A percentile compares a stretch with the other conserved stretches of the same genome.
phyloP scores from a whole-genome alignment of 2,329 filamentous ascomycete species.

The Fusarium palustre region DNA sequence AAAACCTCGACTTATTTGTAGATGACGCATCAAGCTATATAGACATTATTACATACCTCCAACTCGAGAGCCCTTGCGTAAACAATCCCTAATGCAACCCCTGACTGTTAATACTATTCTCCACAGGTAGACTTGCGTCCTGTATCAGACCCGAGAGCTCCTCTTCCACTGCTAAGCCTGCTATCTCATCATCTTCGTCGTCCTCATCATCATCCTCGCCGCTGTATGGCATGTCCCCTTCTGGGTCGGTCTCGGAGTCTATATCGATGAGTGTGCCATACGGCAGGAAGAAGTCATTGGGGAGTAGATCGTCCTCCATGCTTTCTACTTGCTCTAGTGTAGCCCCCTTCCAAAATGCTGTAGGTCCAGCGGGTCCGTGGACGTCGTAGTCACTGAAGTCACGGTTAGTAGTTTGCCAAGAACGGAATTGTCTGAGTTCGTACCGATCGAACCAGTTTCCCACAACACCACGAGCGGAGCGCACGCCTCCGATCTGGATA shows the following conservation, averaged over 20 bases:
- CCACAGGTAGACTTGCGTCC: slow-evolving; percentile 37
- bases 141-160: slow-evolving; percentile 38
- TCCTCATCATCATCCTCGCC: slow-evolving; percentile 36
- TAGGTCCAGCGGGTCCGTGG: slow-evolving; percentile 78
- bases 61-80: background rate
- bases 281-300: slow-evolving; percentile 49
- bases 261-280: slow-evolving; percentile 41
- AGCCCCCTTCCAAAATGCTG: slow-evolving; percentile 80
- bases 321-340: slow-evolving; percentile 55
- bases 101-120: slow-evolving; percentile 14
- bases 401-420: background rate
- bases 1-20: background rate
- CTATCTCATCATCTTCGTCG: slow-evolving; percentile 32
- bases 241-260: slow-evolving; percentile 37
- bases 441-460: slow-evolving; percentile 84
- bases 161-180: slow-evolving; percentile 18
- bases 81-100: background rate
- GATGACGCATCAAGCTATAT: too few relatives aligned
- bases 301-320: slow-evolving; percentile 49
- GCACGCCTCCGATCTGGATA: slow-evolving; percentile 76
- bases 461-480: slow-evolving; percentile 74
- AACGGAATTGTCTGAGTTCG: slow-evolving; percentile 27
- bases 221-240: slow-evolving; percentile 47
- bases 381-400: slow-evolving; percentile 68
- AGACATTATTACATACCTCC: background rate